A percentile compares a stretch with the other conserved stretches of the same genome.
Conservation (phyloP, 768 basidiomycete species). For the Steccherinum ochraceum region DNA sequence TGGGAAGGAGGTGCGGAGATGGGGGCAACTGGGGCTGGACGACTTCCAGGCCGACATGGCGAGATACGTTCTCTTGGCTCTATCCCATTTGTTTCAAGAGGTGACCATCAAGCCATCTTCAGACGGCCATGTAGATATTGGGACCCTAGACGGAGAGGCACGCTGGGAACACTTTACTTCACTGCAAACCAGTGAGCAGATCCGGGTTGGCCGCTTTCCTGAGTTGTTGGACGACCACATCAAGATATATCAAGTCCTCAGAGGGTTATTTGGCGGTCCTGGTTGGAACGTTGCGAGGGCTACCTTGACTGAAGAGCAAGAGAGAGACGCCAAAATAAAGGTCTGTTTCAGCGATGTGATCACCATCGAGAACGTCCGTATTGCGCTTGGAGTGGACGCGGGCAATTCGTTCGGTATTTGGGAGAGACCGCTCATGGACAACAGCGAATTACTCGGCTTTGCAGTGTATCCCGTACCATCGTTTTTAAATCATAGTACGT, state of each 20-base stretch:
- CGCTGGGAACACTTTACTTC: conserved; percentile 45
- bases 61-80: conserved; percentile 23
- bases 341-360: conserved; percentile 26
- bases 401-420: conserved; percentile 69
- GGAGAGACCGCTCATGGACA: conserved; percentile 39
- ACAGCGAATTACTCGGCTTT: conserved; percentile 55
- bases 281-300: neutral
- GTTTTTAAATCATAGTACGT: conserved; percentile 63
- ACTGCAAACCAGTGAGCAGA: conserved; percentile 54
- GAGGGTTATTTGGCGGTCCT: conserved; percentile 8
- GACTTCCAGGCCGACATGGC: conserved; percentile 23
- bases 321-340: conserved; percentile 10
- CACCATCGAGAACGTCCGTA: conserved; percentile 41
- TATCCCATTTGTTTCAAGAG: conserved; percentile 12
- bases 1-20: conserved; percentile 15
- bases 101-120: neutral
- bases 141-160: conserved; percentile 2
- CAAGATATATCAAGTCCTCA: conserved; percentile 48
- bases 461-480: conserved; percentile 54
- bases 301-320: too few relatives aligned
- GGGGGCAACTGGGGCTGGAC: conserved; percentile 19
- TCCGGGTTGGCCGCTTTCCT: conserved; percentile 39
- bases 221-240: conserved; percentile 46
- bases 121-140: conserved; percentile 5
- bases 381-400: conserved; percentile 49